These are phyloP conservation scores for Kondoa malvinella DNA, from an alignment of 768 basidiomycete species.

Conservation along the genomic window DNA sequence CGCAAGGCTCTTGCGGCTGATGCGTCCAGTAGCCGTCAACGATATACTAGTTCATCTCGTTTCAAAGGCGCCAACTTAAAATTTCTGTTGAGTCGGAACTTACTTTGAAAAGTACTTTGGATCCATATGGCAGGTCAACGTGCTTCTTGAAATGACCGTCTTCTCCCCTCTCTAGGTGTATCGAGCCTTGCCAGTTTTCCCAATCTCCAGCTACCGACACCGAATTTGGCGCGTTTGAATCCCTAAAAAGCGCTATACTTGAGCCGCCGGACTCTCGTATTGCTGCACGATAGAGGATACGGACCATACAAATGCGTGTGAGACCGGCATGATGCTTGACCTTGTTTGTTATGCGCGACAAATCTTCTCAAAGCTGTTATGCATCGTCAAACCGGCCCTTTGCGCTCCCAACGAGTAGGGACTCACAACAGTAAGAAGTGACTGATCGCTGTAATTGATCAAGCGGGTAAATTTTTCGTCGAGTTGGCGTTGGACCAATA, in stretches of 20 bases:
- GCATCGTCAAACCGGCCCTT: too few relatives aligned
- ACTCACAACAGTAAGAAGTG: too few relatives aligned
- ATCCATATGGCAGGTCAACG: neutral
- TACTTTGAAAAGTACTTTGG: slow-evolving; percentile 5
- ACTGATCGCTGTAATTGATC: too few relatives aligned
- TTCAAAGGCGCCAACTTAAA: neutral
- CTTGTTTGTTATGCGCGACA: too few relatives aligned
- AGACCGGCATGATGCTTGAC: too few relatives aligned
- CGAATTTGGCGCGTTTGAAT: neutral
- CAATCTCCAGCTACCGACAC: neutral
- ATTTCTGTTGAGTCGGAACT: neutral
- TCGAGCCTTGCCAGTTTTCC: neutral
- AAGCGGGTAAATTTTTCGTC: too few relatives aligned
- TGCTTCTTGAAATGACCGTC: neutral
- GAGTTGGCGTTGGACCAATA: too few relatives aligned
- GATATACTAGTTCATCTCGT: neutral
- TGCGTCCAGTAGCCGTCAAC: slow-evolving; percentile 1
- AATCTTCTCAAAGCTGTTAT: too few relatives aligned
- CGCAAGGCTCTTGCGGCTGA: neutral
- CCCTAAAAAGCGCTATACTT: neutral
- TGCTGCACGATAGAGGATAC: too few relatives aligned
- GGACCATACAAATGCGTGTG: too few relatives aligned
- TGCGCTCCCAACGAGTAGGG: too few relatives aligned
- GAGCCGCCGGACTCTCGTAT: too few relatives aligned
- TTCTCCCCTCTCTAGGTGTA: neutral